These are phyloP conservation scores for Croton laevigatus DNA, from an alignment of 441 rosid species.

Conservation along the genomic window DNA sequence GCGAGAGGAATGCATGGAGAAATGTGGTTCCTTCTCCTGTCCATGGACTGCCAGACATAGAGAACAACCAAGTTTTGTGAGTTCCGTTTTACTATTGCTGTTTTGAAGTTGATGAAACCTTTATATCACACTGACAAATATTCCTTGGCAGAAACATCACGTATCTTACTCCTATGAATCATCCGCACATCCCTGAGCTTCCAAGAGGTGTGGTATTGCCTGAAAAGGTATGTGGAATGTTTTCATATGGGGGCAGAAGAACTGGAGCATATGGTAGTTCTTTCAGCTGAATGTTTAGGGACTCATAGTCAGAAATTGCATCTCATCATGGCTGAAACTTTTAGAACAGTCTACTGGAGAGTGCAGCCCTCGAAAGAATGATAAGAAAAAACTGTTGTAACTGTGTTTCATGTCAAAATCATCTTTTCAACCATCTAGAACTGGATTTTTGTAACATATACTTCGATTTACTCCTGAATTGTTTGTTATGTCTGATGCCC, in stretches of 20 bases:
- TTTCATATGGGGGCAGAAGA: constrained; percentile 4
- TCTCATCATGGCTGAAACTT: not conserved
- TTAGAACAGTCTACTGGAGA: not conserved
- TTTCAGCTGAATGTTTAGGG: not conserved
- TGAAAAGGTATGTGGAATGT: constrained; percentile 52
- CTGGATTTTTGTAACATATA: not conserved
- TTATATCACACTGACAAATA: constrained; percentile 16
- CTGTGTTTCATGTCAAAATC: not conserved
- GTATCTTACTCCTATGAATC: constrained; percentile 52
- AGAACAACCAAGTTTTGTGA: constrained; percentile 64
- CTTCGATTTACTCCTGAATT: not conserved
- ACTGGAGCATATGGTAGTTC: not conserved
- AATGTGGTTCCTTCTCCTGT: constrained; percentile 55
- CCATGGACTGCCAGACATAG: constrained; percentile 59
- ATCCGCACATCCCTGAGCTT: constrained; percentile 61
- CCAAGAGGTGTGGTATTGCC: constrained; percentile 70
- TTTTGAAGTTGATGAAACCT: constrained; percentile 14
- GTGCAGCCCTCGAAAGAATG: not conserved
- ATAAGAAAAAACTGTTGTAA: too few relatives aligned
- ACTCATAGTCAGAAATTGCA: not conserved
- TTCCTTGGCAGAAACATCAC: constrained; percentile 62
- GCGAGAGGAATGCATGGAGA: constrained; percentile 54
- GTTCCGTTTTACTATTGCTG: constrained; percentile 29
- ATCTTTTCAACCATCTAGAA: not conserved
- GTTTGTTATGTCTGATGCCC: not conserved